Evolutionary conservation across 495 filamentous ascomycete species (phyloP).

Genomic region (Collariella sp.): DNA sequence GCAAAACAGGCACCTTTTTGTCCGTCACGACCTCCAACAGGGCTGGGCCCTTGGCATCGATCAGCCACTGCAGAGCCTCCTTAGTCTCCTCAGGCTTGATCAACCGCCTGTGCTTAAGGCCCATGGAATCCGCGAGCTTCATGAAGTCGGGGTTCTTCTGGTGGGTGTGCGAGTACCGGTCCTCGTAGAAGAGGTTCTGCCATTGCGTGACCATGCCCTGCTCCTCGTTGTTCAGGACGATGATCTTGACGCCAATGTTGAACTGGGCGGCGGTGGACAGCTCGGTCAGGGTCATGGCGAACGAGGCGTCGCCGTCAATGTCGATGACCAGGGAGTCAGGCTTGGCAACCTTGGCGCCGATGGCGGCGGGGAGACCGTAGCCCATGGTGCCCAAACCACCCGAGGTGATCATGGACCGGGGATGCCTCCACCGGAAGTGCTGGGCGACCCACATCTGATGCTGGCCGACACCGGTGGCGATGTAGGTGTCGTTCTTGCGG

Average conservation of each 20-base stretch:
- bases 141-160: conserved; percentile 84
- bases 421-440: conserved; percentile 84
- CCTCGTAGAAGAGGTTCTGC: conserved; percentile 89
- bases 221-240: conserved; percentile 92
- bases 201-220: conserved; percentile 97
- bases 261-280: conserved; percentile 85
- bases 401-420: conserved; percentile 82
- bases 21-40: conserved; percentile 56
- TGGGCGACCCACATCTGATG: conserved; percentile 98
- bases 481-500: conserved; percentile 71
- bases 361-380: conserved; percentile 83
- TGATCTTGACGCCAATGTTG: conserved; percentile 85
- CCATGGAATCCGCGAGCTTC: conserved; percentile 78
- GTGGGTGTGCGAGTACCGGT: conserved; percentile 86
- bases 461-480: conserved; percentile 87
- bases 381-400: conserved; percentile 95
- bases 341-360: conserved; percentile 85
- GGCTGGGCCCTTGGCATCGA: conserved; percentile 71
- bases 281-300: conserved; percentile 92
- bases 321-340: conserved; percentile 84
- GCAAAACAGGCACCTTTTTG: conserved; percentile 96
- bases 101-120: conserved; percentile 58
- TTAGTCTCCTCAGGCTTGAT: conserved; percentile 62
- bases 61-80: conserved; percentile 77
- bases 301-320: conserved; percentile 94